These are phyloP conservation scores for Colletotrichum sp. DNA, from an alignment of 2,329 filamentous ascomycete genomes.

Conservation along the genomic window DNA sequence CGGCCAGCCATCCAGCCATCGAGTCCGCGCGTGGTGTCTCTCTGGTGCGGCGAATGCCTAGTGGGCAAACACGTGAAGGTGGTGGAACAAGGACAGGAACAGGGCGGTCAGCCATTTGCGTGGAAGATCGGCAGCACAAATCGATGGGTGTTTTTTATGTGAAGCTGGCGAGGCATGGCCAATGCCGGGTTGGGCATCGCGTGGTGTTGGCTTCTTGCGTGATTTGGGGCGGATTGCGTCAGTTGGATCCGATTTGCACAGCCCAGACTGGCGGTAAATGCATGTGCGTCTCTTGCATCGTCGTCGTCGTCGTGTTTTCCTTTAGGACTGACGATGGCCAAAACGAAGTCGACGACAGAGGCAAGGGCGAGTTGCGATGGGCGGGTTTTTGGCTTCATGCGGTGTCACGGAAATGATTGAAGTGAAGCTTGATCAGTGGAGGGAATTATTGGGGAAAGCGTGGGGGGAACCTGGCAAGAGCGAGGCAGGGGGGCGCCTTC, in stretches of 20 bases:
- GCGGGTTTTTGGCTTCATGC: conserved; percentile 2
- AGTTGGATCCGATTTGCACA: neutral
- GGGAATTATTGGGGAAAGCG: conserved; percentile 6
- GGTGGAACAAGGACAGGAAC: neutral
- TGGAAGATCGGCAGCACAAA: neutral
- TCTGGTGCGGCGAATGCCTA: neutral
- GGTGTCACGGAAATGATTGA: conserved; percentile 14
- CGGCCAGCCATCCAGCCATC: neutral
- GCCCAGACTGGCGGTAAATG: neutral
- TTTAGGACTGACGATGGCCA: neutral
- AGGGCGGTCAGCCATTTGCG: neutral
- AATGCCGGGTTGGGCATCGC: neutral
- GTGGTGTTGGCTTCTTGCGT: neutral
- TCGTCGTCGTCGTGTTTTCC: too few species aligned
- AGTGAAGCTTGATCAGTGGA: conserved; percentile 17
- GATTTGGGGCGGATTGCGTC: neutral
- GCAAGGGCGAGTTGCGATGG: neutral
- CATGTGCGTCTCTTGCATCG: neutral
- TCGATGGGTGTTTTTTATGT: neutral
- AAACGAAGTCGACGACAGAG: neutral
- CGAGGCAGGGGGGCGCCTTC: neutral
- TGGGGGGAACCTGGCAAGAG: conserved; percentile 11
- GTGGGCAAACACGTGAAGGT: conserved; percentile 14
- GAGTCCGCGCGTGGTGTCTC: neutral
- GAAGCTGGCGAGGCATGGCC: neutral